Evolutionary conservation across 179 eudicot genomes (phyloP).

Genomic region (Drosera spatulata): DNA sequence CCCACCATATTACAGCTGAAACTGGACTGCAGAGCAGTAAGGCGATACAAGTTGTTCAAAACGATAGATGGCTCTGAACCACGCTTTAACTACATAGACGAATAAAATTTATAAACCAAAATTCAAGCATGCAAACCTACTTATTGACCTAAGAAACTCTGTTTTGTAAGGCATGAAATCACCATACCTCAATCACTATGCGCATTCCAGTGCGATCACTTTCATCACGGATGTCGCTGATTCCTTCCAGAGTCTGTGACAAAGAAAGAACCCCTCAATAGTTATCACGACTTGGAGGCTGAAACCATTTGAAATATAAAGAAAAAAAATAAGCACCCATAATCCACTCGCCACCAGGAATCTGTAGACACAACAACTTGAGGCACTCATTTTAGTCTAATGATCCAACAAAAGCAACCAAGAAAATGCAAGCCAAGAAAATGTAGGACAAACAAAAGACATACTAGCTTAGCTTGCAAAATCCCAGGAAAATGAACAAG

Average conservation of each 20-base stretch:
- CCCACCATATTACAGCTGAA: slow-evolving; percentile 99
- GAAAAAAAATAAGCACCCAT: not conserved
- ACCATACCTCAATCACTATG: slow-evolving; percentile 79
- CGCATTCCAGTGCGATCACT: slow-evolving; percentile 99
- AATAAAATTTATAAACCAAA: not conserved
- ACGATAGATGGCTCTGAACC: slow-evolving; percentile 85
- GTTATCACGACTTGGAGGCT: too few species aligned
- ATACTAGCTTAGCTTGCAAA: too few species aligned
- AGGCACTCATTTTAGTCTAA: too few species aligned
- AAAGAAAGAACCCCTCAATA: not conserved
- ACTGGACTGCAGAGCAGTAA: slow-evolving; percentile 80
- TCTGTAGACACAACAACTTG: too few species aligned
- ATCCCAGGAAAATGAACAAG: too few species aligned
- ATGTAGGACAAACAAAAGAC: too few species aligned
- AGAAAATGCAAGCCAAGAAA: too few species aligned
- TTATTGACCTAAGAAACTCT: not conserved
- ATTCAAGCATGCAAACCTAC: not conserved
- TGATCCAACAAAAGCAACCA: too few species aligned
- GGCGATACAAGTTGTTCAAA: slow-evolving; percentile 81
- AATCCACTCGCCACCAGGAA: not conserved
- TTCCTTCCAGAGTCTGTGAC: slow-evolving; percentile 68
- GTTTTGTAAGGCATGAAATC: not conserved
- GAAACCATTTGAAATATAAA: too few species aligned
- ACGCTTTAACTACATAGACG: slow-evolving; percentile 63
- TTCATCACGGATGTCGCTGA: slow-evolving; percentile 97